These are phyloP conservation scores for Neospermospora avenae DNA, from an alignment of 2,329 filamentous ascomycete species.

Conservation along the genomic window DNA sequence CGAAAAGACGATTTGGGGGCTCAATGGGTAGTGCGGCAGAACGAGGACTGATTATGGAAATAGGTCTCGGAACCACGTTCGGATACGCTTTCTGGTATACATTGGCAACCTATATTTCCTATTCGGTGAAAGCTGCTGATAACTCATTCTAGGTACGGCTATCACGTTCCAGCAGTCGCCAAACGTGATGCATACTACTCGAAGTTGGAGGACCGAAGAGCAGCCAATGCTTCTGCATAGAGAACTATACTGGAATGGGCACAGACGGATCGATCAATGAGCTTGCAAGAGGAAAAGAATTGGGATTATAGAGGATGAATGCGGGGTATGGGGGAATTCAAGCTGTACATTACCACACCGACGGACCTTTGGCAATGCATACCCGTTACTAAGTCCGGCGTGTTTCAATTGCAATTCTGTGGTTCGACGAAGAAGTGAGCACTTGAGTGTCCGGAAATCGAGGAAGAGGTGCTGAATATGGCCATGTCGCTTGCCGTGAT, in stretches of 20 bases:
- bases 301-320: background rate
- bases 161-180: constrained; percentile 42
- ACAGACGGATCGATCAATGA: constrained; percentile 8
- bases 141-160: constrained; percentile 35
- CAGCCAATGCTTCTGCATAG: constrained; percentile 32
- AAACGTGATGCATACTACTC: constrained; percentile 41
- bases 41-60: constrained; percentile 13
- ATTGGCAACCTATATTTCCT: background rate
- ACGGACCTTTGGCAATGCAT: constrained; percentile 30
- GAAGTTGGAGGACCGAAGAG: constrained; percentile 40
- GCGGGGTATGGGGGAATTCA: constrained; percentile 16
- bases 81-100: constrained; percentile 56
- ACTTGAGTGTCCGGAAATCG: background rate
- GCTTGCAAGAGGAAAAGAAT: background rate
- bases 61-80: constrained; percentile 51
- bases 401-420: background rate
- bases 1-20: background rate
- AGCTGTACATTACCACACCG: constrained; percentile 34
- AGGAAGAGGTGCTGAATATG: too few relatives aligned
- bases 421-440: background rate
- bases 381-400: constrained; percentile 8
- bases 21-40: background rate
- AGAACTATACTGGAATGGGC: background rate
- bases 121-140: constrained; percentile 9
- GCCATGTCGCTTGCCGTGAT: too few relatives aligned